A percentile compares a stretch with the other conserved stretches of the same genome.
Evolutionary conservation across 2,329 filamentous ascomycete genomes (phyloP).

Genomic region (Calonectria honghensis): DNA sequence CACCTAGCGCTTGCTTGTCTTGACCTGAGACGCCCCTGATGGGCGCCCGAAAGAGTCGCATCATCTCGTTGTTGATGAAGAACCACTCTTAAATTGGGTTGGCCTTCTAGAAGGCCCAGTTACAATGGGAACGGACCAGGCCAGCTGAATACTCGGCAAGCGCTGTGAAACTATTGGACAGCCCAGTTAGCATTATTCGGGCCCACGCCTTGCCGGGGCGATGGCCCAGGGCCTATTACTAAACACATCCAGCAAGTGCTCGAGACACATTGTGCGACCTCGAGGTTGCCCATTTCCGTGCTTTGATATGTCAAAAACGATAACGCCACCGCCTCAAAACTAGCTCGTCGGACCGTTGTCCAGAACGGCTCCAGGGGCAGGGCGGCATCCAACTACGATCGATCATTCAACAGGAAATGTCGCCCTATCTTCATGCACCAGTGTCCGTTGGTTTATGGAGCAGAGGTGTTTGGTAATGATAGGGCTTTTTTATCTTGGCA

Average conservation of each 20-base stretch:
- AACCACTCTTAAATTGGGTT: slow-evolving; percentile 27
- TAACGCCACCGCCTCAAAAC: slow-evolving; percentile 22
- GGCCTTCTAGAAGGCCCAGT: slow-evolving; percentile 40
- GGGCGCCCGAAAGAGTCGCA: slow-evolving; percentile 31
- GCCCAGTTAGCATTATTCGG: slow-evolving; percentile 12
- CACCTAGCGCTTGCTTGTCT: slow-evolving; percentile 38
- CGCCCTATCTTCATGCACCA: slow-evolving; percentile 75
- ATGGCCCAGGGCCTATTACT: slow-evolving; percentile 14
- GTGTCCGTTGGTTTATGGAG: slow-evolving; percentile 61
- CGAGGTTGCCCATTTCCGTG: neutral
- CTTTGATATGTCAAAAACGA: slow-evolving; percentile 28
- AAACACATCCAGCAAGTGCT: slow-evolving; percentile 10
- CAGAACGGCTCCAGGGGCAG: slow-evolving; percentile 1
- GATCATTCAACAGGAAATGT: slow-evolving; percentile 59
- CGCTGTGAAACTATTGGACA: slow-evolving; percentile 35
- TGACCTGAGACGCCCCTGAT: slow-evolving; percentile 36
- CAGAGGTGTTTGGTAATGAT: slow-evolving; percentile 76
- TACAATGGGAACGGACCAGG: slow-evolving; percentile 29
- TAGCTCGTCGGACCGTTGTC: neutral
- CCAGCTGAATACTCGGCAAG: slow-evolving; percentile 37
- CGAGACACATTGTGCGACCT: slow-evolving; percentile 2
- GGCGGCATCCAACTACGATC: neutral
- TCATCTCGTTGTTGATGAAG: slow-evolving; percentile 28
- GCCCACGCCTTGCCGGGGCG: slow-evolving; percentile 5
- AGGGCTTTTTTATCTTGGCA: slow-evolving; percentile 72